A percentile compares a stretch with the other conserved stretches of the same genome.
Evolutionary conservation across 2,329 filamentous ascomycete genomes (phyloP).

Genomic region (Trichoderma asperellum): DNA sequence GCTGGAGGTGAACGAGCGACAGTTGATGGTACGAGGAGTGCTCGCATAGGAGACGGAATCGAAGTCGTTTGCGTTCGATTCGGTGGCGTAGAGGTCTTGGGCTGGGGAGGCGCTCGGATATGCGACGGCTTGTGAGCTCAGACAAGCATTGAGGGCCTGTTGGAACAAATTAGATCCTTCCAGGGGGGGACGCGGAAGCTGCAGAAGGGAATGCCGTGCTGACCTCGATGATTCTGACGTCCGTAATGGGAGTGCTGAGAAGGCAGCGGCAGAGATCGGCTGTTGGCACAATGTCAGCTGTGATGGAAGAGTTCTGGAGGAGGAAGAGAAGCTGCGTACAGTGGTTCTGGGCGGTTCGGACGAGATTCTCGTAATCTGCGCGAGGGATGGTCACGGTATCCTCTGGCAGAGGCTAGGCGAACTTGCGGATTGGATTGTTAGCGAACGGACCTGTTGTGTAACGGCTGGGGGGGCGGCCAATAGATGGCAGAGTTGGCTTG

Average conservation of each 20-base stretch:
- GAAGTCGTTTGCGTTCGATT: neutral
- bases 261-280: conserved; percentile 19
- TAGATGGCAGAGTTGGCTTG: neutral
- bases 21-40: neutral
- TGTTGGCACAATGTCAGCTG: neutral
- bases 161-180: neutral
- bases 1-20: neutral
- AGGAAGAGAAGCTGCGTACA: neutral
- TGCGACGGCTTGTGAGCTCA: neutral
- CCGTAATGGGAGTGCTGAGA: neutral
- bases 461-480: neutral
- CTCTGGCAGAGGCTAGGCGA: neutral
- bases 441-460: neutral
- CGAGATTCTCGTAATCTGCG: neutral
- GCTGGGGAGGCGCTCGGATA: neutral
- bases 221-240: neutral
- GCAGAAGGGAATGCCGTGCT: neutral
- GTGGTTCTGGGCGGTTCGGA: conserved; percentile 5
- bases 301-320: neutral
- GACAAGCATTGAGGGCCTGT: conserved; percentile 8
- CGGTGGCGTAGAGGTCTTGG: neutral
- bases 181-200: neutral
- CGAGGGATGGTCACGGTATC: conserved; percentile 1
- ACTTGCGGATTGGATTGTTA: neutral
- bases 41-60: neutral